These are phyloP conservation scores for Hygrocybe punicea DNA, from an alignment of 768 basidiomycete species.

Conservation along the genomic window DNA sequence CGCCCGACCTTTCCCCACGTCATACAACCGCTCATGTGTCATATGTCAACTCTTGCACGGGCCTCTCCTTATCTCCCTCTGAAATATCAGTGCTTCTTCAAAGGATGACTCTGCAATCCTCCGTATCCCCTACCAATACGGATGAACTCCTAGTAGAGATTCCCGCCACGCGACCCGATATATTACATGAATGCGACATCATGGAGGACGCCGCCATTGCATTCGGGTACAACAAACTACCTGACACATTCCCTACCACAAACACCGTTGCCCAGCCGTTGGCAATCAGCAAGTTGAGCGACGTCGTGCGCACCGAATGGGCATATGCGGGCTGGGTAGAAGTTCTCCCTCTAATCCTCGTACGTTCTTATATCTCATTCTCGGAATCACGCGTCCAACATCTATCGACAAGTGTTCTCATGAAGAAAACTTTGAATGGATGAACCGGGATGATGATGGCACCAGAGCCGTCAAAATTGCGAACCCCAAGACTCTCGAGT, in stretches of 20 bases:
- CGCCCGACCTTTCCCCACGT: slow-evolving; percentile 76
- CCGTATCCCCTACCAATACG: slow-evolving; percentile 48
- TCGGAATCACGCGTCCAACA: neutral
- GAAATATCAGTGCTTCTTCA: slow-evolving; percentile 71
- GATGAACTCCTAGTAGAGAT: slow-evolving; percentile 76
- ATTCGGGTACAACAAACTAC: slow-evolving; percentile 96
- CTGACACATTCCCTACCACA: slow-evolving; percentile 85
- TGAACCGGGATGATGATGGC: slow-evolving; percentile 83
- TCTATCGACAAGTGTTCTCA: slow-evolving; percentile 75
- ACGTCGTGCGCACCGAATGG: slow-evolving; percentile 87
- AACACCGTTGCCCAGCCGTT: slow-evolving; percentile 94
- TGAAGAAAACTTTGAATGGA: slow-evolving; percentile 94
- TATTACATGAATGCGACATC: slow-evolving; percentile 96
- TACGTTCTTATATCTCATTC: slow-evolving; percentile 36
- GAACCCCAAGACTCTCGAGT: slow-evolving; percentile 96
- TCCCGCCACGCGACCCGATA: slow-evolving; percentile 96
- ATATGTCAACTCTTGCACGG: slow-evolving; percentile 95
- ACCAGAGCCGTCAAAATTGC: slow-evolving; percentile 84
- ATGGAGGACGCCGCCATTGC: slow-evolving; percentile 98
- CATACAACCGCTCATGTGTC: slow-evolving; percentile 73
- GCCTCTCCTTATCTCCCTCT: slow-evolving; percentile 62
- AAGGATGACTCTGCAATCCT: slow-evolving; percentile 74
- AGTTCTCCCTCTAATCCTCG: slow-evolving; percentile 89
- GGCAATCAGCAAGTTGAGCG: slow-evolving; percentile 83
- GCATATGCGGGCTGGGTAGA: slow-evolving; percentile 95